These are phyloP conservation scores for Paraphaeosphaeria minitans DNA, from an alignment of 2,329 filamentous ascomycete species.

Conservation along the genomic window DNA sequence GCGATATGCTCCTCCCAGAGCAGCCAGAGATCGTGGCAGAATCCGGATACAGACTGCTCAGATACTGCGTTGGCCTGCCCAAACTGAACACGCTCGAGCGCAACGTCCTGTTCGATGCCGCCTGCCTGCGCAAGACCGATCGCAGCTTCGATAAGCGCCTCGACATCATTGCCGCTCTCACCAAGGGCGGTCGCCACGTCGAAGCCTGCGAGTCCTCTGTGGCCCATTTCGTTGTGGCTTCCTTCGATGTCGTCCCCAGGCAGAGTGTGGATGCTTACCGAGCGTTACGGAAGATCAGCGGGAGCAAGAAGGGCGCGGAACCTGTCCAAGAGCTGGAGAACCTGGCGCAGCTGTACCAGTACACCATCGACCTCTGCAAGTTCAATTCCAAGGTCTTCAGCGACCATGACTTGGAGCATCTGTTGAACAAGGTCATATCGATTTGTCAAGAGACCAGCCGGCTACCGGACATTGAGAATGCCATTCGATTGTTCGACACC, in stretches of 20 bases:
- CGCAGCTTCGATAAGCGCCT: constrained; percentile 41
- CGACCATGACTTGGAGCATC: constrained; percentile 63
- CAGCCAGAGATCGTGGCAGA: constrained; percentile 40
- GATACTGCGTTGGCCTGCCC: constrained; percentile 39
- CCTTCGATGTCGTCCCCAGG: constrained; percentile 42
- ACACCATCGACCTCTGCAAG: constrained; percentile 71
- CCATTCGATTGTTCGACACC: constrained; percentile 70
- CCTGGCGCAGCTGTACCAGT: constrained; percentile 66
- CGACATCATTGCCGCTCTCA: constrained; percentile 43
- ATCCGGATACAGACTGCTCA: constrained; percentile 43
- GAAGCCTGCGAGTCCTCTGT: constrained; percentile 46
- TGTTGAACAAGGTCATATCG: constrained; percentile 66
- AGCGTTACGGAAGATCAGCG: constrained; percentile 27
- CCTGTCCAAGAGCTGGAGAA: constrained; percentile 35
- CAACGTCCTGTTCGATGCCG: constrained; percentile 46
- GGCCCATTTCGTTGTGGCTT: constrained; percentile 38
- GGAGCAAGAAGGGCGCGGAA: constrained; percentile 32
- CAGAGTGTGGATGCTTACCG: constrained; percentile 36
- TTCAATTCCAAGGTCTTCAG: constrained; percentile 74
- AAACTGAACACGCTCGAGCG: constrained; percentile 44
- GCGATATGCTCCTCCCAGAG: constrained; percentile 44
- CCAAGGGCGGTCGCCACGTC: constrained; percentile 45
- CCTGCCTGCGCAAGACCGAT: constrained; percentile 33
- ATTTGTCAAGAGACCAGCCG: constrained; percentile 72
- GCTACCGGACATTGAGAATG: constrained; percentile 68